A percentile compares a stretch with the other conserved stretches of the same genome.
Conservation (phyloP, 1,284 basidiomycete genomes). For the Vanrija sp. region DNA sequence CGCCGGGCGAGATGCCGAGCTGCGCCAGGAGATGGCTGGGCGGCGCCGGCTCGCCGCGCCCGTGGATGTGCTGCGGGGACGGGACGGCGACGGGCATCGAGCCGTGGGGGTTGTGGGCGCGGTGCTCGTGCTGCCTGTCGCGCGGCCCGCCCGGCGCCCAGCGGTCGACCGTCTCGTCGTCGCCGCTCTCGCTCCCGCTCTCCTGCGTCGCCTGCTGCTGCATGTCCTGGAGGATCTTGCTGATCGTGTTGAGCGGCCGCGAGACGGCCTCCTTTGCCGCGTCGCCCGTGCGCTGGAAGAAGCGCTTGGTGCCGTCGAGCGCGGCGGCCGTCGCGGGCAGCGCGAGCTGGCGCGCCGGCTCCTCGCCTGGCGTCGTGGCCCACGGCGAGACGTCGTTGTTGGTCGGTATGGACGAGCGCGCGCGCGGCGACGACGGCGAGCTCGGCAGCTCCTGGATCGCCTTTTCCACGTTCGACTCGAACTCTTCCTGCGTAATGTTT, state of each 20-base stretch:
- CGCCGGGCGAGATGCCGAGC: constrained; percentile 14
- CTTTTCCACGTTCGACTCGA: constrained; percentile 71
- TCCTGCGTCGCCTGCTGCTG: constrained; percentile 53
- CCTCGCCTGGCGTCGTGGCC: constrained; percentile 60
- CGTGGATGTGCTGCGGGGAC: not conserved
- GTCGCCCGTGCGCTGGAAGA: constrained; percentile 82
- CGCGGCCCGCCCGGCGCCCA: constrained; percentile 2
- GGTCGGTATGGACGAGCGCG: not conserved
- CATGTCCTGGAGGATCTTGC: constrained; percentile 64
- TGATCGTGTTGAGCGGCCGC: constrained; percentile 79
- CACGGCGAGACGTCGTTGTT: constrained; percentile 37
- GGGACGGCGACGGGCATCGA: not conserved
- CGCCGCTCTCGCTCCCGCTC: constrained; percentile 19
- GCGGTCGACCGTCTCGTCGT: constrained; percentile 7
- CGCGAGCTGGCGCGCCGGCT: constrained; percentile 72
- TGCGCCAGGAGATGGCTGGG: constrained; percentile 16
- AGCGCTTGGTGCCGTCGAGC: constrained; percentile 67
- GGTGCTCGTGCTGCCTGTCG: constrained; percentile 2
- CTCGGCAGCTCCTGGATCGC: constrained; percentile 67
- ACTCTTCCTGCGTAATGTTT: constrained; percentile 86
- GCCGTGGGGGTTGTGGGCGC: not conserved
- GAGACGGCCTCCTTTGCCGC: constrained; percentile 61
- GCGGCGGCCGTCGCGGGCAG: constrained; percentile 60
- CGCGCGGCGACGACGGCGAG: constrained; percentile 33
- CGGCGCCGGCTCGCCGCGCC: constrained; percentile 1